Conservation (phyloP, 768 basidiomycete genomes). For the Kondoa malvinella region DNA sequence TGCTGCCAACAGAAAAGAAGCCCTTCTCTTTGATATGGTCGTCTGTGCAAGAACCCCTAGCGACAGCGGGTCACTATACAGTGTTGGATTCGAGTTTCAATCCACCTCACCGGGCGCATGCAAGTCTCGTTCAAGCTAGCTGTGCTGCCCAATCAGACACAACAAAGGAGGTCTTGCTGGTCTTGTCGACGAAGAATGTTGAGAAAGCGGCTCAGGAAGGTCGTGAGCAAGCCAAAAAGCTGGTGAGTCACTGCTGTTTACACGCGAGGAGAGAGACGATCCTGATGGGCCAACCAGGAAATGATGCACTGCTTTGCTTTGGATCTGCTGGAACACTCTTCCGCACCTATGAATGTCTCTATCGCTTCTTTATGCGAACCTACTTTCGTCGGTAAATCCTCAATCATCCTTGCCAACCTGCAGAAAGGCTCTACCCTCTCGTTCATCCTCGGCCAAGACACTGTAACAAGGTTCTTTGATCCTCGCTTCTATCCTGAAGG, state of each 20-base stretch:
- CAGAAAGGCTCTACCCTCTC: not conserved
- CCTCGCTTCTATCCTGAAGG: not conserved
- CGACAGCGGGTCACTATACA: not conserved
- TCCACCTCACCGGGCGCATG: constrained; percentile 1
- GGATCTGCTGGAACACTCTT: not conserved
- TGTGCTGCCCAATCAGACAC: not conserved
- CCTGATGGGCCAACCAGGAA: not conserved
- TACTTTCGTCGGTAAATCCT: not conserved
- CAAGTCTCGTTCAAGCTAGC: not conserved
- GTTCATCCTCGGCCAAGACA: constrained; percentile 6
- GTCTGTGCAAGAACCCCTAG: not conserved
- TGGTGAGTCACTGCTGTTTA: not conserved
- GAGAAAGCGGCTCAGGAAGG: not conserved
- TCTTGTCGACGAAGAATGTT: constrained; percentile 3
- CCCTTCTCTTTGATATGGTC: not conserved
- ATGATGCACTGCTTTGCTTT: not conserved
- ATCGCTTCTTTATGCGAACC: not conserved
- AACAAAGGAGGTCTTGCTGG: not conserved
- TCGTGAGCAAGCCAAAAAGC: not conserved
- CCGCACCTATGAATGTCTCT: not conserved
- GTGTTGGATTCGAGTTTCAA: constrained; percentile 7
- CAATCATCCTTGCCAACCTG: not conserved
- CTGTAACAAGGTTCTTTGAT: not conserved
- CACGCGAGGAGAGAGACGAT: not conserved
- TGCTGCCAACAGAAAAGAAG: not conserved